Evolutionary conservation across 2,329 filamentous ascomycete genomes (phyloP).

Genomic region (Chalaropsis ovoidea): DNA sequence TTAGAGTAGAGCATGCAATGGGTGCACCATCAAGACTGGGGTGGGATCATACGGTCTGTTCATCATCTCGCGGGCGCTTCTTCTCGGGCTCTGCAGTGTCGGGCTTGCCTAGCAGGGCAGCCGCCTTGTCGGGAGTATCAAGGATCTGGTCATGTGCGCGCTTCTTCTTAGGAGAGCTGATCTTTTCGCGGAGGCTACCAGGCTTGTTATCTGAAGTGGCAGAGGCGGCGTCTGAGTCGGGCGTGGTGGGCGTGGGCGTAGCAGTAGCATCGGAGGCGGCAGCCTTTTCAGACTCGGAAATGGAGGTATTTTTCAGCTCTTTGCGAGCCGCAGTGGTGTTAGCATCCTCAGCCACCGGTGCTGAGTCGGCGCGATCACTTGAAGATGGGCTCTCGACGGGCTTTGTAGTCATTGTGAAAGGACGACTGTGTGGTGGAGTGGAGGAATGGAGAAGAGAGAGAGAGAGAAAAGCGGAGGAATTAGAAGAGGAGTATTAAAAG

Average conservation of each 20-base stretch:
- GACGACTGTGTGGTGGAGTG: background rate
- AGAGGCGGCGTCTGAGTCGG: conserved; percentile 33
- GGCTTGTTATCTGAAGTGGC: conserved; percentile 33
- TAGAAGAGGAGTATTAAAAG: conserved; percentile 12
- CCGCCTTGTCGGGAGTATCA: conserved; percentile 35
- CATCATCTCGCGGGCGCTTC: conserved; percentile 50
- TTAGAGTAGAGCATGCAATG: background rate
- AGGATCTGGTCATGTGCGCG: conserved; percentile 51
- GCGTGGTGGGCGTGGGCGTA: conserved; percentile 31
- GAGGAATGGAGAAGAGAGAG: background rate
- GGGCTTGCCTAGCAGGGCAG: conserved; percentile 40
- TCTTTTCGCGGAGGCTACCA: conserved; percentile 37
- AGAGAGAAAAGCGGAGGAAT: background rate
- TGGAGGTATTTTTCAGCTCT: conserved; percentile 54
- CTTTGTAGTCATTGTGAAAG: conserved; percentile 38
- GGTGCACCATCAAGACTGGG: background rate
- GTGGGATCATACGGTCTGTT: conserved; percentile 31
- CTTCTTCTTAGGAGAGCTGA: conserved; percentile 57
- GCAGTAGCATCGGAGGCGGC: conserved; percentile 28
- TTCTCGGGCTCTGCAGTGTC: conserved; percentile 49
- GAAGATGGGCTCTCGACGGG: conserved; percentile 36
- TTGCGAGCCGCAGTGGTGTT: conserved; percentile 54
- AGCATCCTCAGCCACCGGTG: conserved; percentile 42
- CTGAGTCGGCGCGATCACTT: conserved; percentile 28
- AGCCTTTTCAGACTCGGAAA: conserved; percentile 36